Evolutionary conservation across 192 early-diverging fungal genomes (phyloP).

Genomic region (Pilobolus umbonatus): DNA sequence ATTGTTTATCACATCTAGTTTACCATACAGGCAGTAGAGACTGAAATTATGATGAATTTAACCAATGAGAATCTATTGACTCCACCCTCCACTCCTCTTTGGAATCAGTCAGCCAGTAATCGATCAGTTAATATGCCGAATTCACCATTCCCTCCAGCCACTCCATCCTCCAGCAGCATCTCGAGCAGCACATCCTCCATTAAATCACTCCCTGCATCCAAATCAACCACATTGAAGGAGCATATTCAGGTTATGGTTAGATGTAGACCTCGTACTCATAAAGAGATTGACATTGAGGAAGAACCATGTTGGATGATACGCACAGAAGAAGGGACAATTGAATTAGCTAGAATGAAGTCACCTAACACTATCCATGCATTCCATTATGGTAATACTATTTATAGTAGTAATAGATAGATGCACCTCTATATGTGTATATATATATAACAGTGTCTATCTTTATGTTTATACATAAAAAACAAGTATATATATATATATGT

Average conservation of each 20-base stretch:
- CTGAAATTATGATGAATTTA: no score
- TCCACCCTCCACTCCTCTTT: conserved; percentile 6
- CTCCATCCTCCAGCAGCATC: background rate
- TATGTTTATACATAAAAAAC: no score
- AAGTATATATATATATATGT: no score
- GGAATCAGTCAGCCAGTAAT: background rate
- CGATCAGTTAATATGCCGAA: background rate
- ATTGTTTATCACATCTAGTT: no score
- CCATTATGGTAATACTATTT: background rate
- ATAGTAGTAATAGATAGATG: no score
- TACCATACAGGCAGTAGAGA: no score
- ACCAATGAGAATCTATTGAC: no score
- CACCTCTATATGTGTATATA: no score
- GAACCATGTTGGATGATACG: conserved; percentile 43
- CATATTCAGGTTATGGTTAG: conserved; percentile 69
- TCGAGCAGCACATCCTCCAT: background rate
- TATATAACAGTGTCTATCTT: no score
- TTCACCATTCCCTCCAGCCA: background rate
- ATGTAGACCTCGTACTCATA: conserved; percentile 60
- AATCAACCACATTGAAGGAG: conserved; percentile 15
- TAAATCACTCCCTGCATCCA: conserved; percentile 4
- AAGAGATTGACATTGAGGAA: conserved; percentile 45
- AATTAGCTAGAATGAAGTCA: conserved; percentile 2
- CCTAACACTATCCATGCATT: conserved; percentile 1
- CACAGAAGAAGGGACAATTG: conserved; percentile 20